phyloP scores from a whole-genome alignment of 2,329 filamentous ascomycete species.

The Fusarium bulbicola region DNA sequence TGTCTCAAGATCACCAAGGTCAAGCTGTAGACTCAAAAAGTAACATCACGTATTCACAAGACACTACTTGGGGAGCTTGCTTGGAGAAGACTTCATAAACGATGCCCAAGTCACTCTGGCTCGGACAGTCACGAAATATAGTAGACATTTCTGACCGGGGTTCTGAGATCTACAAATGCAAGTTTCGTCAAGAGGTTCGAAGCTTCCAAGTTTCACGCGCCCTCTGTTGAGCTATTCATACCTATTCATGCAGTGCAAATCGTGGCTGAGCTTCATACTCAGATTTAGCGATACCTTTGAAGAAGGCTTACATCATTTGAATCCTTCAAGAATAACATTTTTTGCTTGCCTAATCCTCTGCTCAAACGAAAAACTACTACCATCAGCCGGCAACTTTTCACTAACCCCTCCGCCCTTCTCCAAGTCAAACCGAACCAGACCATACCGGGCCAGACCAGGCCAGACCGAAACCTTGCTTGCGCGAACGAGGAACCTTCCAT shows the following conservation, averaged over 20 bases:
- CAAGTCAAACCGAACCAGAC: slow-evolving; percentile 20
- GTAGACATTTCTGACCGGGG: neutral
- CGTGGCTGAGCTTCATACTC: neutral
- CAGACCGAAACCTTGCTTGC: slow-evolving; percentile 9
- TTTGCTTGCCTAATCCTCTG: neutral
- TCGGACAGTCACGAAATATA: neutral
- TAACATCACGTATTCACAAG: neutral
- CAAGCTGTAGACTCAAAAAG: neutral
- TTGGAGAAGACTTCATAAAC: neutral
- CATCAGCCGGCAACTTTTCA: slow-evolving; percentile 9
- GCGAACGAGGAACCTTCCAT: neutral
- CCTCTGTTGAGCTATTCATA: neutral
- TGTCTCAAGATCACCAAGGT: neutral
- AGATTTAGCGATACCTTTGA: neutral
- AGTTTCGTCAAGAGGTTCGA: neutral
- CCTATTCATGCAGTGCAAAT: neutral
- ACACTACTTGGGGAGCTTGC: no score
- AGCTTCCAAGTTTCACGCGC: neutral
- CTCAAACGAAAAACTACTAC: neutral
- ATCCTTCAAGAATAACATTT: neutral
- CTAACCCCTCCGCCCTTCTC: slow-evolving; percentile 26
- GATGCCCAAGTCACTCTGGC: neutral
- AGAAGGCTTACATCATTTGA: neutral
- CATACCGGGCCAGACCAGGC: neutral
- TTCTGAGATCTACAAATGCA: neutral